Conservation (phyloP, 352 stramenopile genomes). For the Phytophthora brassicae region DNA sequence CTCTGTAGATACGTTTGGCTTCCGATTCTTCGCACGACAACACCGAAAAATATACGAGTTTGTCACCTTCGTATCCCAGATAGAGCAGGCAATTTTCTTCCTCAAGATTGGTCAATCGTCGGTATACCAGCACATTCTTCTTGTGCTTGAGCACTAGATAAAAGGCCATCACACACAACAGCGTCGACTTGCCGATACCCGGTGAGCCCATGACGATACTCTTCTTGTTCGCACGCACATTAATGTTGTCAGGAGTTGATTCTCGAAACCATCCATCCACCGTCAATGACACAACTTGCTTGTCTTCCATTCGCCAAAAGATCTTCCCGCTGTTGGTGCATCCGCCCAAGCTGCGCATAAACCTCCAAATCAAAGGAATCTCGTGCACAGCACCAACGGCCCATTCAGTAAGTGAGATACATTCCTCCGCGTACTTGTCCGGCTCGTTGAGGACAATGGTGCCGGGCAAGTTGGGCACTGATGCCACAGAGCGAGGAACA, state of each 20-base stretch:
- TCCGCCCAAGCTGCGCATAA: slow-evolving; percentile 20
- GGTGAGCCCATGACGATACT: slow-evolving; percentile 28
- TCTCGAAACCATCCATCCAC: slow-evolving; percentile 25
- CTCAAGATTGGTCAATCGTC: slow-evolving; percentile 14
- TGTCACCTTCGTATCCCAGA: slow-evolving; percentile 9
- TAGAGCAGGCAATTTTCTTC: slow-evolving; percentile 11
- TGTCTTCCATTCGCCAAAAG: slow-evolving; percentile 30
- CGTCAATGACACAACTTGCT: slow-evolving; percentile 13
- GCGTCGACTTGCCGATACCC: slow-evolving; percentile 33
- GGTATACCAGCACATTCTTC: slow-evolving; percentile 37
- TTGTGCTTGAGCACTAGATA: slow-evolving; percentile 33
- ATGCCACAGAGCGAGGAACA: not conserved
- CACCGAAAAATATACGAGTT: slow-evolving; percentile 13
- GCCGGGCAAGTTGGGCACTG: not conserved
- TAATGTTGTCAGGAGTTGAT: slow-evolving; percentile 12
- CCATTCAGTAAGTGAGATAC: slow-evolving; percentile 1
- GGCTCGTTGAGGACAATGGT: not conserved
- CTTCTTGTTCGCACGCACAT: slow-evolving; percentile 19
- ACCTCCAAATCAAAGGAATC: slow-evolving; percentile 21
- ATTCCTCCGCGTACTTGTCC: slow-evolving; percentile 4
- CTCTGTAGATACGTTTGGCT: not conserved
- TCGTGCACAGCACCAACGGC: slow-evolving; percentile 1
- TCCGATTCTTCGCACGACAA: not conserved
- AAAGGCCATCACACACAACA: slow-evolving; percentile 36
- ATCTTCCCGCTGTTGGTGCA: slow-evolving; percentile 19